phyloP scores from a whole-genome alignment of 306 rosid species.

The Prunus davidiana region DNA sequence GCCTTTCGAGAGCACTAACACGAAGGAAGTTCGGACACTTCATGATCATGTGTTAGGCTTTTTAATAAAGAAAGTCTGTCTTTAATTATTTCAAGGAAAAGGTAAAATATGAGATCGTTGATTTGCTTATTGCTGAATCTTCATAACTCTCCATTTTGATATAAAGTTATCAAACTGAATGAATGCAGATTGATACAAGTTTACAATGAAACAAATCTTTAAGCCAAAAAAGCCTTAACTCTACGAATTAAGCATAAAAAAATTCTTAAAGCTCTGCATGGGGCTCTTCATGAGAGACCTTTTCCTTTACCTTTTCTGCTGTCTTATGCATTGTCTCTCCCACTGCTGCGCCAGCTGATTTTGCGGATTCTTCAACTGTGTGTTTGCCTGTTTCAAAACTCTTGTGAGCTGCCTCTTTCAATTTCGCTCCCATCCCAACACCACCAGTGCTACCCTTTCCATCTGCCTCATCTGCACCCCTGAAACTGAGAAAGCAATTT shows the following conservation, averaged over 20 bases:
- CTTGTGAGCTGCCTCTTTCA: slow-evolving; percentile 47
- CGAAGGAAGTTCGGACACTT: no score
- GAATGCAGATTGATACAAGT: neutral
- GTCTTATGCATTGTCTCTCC: slow-evolving; percentile 44
- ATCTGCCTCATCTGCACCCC: slow-evolving; percentile 21
- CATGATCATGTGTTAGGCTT: no score
- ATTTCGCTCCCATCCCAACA: slow-evolving; percentile 1
- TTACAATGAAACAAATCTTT: neutral
- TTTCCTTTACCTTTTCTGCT: slow-evolving; percentile 30
- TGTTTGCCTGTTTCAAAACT: slow-evolving; percentile 54
- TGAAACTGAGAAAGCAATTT: slow-evolving; percentile 36
- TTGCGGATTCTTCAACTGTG: slow-evolving; percentile 55
- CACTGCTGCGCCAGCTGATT: slow-evolving; percentile 48
- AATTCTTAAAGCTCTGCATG: no score
- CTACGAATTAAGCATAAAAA: neutral
- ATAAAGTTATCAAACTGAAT: neutral
- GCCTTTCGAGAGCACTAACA: no score
- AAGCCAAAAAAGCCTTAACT: neutral
- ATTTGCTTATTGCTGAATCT: neutral
- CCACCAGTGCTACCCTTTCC: neutral
- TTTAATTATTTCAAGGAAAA: no score
- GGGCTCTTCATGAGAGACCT: slow-evolving; percentile 32
- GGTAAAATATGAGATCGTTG: neutral
- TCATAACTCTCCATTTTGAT: neutral
- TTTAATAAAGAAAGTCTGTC: no score